phyloP scores from a whole-genome alignment of 2,329 filamentous ascomycete genomes.

The Colletotrichum eremochloae region DNA sequence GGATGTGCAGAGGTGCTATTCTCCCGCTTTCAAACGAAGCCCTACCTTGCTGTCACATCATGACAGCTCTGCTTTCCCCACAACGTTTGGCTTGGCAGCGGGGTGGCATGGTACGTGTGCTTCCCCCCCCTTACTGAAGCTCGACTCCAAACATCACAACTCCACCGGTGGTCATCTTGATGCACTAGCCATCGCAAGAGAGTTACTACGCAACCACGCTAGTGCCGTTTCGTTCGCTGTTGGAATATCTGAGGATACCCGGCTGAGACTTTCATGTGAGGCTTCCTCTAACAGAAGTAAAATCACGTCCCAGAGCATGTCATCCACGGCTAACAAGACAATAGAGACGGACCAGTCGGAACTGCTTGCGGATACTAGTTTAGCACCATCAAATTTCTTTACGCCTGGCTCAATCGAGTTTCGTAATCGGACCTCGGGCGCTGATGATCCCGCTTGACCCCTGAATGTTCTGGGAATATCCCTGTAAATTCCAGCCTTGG shows the following conservation, averaged over 20 bases:
- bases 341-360: background rate
- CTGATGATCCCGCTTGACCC: constrained; percentile 8
- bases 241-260: background rate
- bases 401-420: constrained; percentile 8
- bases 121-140: background rate
- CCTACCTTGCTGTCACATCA: constrained; percentile 22
- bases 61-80: constrained; percentile 14
- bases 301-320: background rate
- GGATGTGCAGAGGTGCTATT: constrained; percentile 1
- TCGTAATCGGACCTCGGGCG: background rate
- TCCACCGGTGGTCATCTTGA: background rate
- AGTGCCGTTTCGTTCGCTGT: background rate
- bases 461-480: background rate
- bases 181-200: background rate
- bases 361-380: background rate
- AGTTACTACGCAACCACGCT: background rate
- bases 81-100: background rate
- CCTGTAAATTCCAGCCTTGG: background rate
- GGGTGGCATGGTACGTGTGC: background rate
- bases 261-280: background rate
- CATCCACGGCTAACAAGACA: background rate
- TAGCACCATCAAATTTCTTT: background rate
- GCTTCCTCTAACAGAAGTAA: background rate
- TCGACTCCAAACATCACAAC: constrained; percentile 4
- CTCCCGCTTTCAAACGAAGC: constrained; percentile 4